A percentile compares a stretch with the other conserved stretches of the same genome.
phyloP scores from a whole-genome alignment of 2,329 filamentous ascomycete genomes.

The Raffaelea arxii region DNA sequence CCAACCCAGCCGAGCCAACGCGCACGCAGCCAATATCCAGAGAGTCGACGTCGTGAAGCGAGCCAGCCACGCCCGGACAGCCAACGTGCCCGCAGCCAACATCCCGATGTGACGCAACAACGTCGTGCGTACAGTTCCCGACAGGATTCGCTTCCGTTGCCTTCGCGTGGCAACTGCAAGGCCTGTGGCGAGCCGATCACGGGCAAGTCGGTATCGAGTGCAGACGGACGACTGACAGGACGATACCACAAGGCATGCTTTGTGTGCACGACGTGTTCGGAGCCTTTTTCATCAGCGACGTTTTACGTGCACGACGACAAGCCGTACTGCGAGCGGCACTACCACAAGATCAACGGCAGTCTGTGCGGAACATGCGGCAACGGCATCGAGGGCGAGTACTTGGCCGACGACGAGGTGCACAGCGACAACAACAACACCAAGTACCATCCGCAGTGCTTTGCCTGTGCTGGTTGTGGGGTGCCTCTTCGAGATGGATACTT shows the following conservation, averaged over 20 bases:
- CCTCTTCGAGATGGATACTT: slow-evolving; percentile 81
- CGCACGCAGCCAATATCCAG: background rate
- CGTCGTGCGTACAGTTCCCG: background rate
- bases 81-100: too few relatives aligned
- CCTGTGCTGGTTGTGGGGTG: slow-evolving; percentile 66
- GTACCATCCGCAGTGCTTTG: slow-evolving; percentile 81
- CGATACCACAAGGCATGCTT: slow-evolving; percentile 95
- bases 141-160: slow-evolving; percentile 15
- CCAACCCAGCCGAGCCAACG: too few relatives aligned
- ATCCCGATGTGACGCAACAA: too few relatives aligned
- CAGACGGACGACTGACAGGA: slow-evolving; percentile 82
- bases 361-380: slow-evolving; percentile 69
- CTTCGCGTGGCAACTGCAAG: slow-evolving; percentile 66
- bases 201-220: slow-evolving; percentile 88
- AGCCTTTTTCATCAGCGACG: slow-evolving; percentile 75
- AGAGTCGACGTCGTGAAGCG: background rate
- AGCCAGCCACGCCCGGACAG: too few relatives aligned
- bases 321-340: slow-evolving; percentile 87
- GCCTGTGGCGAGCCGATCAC: slow-evolving; percentile 70
- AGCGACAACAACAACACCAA: slow-evolving; percentile 54
- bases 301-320: slow-evolving; percentile 86
- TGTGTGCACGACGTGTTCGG: slow-evolving; percentile 73
- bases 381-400: slow-evolving; percentile 89
- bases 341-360: slow-evolving; percentile 83
- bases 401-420: slow-evolving; percentile 85